Evolutionary conservation across 345 rosid species (phyloP), one percentile per base, ranked within the genome.

Genomic region (Euphorbia lathyris): DNA sequence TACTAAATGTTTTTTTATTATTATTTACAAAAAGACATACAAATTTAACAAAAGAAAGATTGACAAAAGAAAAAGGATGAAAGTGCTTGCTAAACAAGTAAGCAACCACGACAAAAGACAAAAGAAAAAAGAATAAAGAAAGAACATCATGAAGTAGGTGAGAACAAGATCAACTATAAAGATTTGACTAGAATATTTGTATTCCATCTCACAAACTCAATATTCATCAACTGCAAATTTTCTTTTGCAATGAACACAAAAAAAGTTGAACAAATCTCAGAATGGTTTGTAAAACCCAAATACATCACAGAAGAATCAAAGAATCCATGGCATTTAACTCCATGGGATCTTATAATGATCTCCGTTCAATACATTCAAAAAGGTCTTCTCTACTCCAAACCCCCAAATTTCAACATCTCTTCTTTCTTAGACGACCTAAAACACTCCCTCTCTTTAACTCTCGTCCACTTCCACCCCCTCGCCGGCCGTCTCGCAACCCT

Each of bases 311-410:
- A 85, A 23, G 85, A 73, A 64, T 81, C 79, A 60, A 79, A 74
- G 48, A 71, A 78, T 32, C 93, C 96, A 4, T 75, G 48, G 56
- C 72, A 88, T 72, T 61, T 93, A 71, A 65, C 86, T 0, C 82
- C 91, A 53, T 90, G 91, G 97, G 98, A 53, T 79, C 86, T 86
- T 6, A 75, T 71, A 8, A 83, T 93, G 93, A 74, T 93, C 16
- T 79, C 95, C n/a, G 82, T 77, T 8, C 87, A 87, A 0, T 86
- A 90, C 75, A 88, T 88, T 78, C 92, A 88, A 65, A 87, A 74
- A 69, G 93, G 85, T 55, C 91, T 84, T 52, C 86, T 83, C 51
- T 90, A 76, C 56, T 67, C 74, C 74, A 91, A 90, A 69, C 90
- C 87, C 51, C 57, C 82, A 0, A 20, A 47, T 67, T 85, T 79